phyloP scores from a whole-genome alignment of 805 yeast species.

The Zygoascus bituminiphila region DNA sequence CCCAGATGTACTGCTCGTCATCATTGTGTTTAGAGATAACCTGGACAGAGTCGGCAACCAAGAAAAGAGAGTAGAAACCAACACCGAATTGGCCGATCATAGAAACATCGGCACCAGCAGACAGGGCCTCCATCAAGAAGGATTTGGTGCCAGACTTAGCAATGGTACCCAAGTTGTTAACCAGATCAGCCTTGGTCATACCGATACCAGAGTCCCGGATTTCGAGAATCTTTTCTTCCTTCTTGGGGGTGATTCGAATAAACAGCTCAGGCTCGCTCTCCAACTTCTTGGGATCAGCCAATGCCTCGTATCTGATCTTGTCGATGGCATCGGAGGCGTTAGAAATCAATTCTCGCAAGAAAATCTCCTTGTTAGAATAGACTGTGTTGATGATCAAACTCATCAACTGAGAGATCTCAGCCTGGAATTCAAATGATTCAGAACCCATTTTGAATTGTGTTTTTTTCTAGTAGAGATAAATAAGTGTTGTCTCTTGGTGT shows the following conservation, averaged over 20 bases:
- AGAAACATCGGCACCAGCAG: constrained; percentile 99
- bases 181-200: constrained; percentile 99
- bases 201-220: constrained; percentile 99
- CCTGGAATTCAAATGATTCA: constrained; percentile 74
- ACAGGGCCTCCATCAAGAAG: constrained; percentile 92
- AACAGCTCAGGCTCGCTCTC: constrained; percentile 94
- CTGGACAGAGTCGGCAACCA: constrained; percentile 98
- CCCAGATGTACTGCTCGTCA: constrained; percentile 99
- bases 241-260: constrained; percentile 95
- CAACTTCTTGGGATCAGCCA: constrained; percentile 82
- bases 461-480: not conserved
- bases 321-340: constrained; percentile 99
- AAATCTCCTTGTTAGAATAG: constrained; percentile 97
- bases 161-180: constrained; percentile 98
- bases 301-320: constrained; percentile 94
- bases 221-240: constrained; percentile 89
- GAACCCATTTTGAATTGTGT: constrained; percentile 26
- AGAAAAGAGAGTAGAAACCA: constrained; percentile 98
- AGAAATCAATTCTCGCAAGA: constrained; percentile 97
- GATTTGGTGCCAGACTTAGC: constrained; percentile 99
- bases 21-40: constrained; percentile 98
- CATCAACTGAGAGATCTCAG: constrained; percentile 99
- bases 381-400: constrained; percentile 99
- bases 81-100: constrained; percentile 99
- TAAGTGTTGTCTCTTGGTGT: not conserved